Conservation (phyloP, 2,329 filamentous ascomycete species). For the Pyrenophora seminiperda region DNA sequence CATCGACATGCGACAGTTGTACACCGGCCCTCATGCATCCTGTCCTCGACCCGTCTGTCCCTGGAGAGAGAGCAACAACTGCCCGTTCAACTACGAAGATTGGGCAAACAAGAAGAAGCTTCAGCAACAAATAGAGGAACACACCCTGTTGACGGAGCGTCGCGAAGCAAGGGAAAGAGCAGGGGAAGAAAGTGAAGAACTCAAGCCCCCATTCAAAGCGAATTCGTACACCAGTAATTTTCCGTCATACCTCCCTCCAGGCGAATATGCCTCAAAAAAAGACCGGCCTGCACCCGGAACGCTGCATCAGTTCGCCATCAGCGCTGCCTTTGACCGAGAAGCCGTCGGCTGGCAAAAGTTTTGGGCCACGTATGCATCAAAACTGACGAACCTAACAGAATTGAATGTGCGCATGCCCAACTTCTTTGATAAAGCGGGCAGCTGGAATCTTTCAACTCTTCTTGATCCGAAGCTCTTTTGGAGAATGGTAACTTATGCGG, state of each 20-base stretch:
- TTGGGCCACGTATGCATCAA: slow-evolving; percentile 26
- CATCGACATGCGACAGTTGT: slow-evolving; percentile 17
- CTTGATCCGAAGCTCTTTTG: slow-evolving; percentile 23
- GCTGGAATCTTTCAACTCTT: slow-evolving; percentile 22
- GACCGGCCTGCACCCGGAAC: slow-evolving; percentile 4
- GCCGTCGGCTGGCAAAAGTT: slow-evolving; percentile 34
- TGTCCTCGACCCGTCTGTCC: slow-evolving; percentile 21
- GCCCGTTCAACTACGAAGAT: slow-evolving; percentile 16
- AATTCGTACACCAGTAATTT: slow-evolving; percentile 10
- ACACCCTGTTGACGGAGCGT: too few species aligned
- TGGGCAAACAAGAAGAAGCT: background rate
- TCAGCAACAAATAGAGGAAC: too few species aligned
- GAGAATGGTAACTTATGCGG: slow-evolving; percentile 22
- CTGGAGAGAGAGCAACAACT: slow-evolving; percentile 4
- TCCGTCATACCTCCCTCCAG: slow-evolving; percentile 13
- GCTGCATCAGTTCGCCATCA: slow-evolving; percentile 20
- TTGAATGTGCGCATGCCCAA: slow-evolving; percentile 33
- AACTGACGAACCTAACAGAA: slow-evolving; percentile 18
- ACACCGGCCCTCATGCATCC: slow-evolving; percentile 2
- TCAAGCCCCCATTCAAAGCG: too few species aligned
- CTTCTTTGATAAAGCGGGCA: slow-evolving; percentile 24
- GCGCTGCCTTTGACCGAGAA: slow-evolving; percentile 29
- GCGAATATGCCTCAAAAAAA: slow-evolving; percentile 18
- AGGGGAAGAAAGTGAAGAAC: too few species aligned
- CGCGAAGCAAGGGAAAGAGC: too few species aligned